These are phyloP conservation scores for Nemania diffusa DNA, from an alignment of 2,329 filamentous ascomycete species.

Conservation along the genomic window DNA sequence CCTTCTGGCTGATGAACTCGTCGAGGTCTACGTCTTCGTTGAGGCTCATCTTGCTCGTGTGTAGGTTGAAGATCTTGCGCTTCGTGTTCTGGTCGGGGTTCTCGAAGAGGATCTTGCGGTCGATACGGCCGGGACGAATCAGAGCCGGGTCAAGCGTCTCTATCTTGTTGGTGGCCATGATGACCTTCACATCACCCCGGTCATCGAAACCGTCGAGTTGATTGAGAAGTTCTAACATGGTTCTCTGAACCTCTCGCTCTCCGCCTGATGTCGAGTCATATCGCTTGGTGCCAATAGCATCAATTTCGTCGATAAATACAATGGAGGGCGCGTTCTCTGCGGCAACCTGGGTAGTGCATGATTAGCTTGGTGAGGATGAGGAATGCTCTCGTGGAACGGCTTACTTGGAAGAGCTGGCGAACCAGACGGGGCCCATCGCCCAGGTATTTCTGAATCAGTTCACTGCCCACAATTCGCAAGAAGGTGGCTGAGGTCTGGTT, in stretches of 20 bases:
- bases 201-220: conserved; percentile 99
- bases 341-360: conserved; percentile 70
- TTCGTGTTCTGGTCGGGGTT: conserved; percentile 84
- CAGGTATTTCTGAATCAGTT: conserved; percentile 98
- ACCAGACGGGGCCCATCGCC: conserved; percentile 95
- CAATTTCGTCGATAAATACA: conserved; percentile 99
- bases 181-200: conserved; percentile 97
- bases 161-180: conserved; percentile 99
- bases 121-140: conserved; percentile 96
- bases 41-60: conserved; percentile 98
- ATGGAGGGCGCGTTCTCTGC: conserved; percentile 97
- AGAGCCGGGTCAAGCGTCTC: conserved; percentile 95
- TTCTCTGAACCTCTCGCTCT: conserved; percentile 96
- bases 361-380: conserved; percentile 39
- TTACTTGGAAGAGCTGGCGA: conserved; percentile 90
- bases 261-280: conserved; percentile 98
- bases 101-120: conserved; percentile 89
- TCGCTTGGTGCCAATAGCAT: conserved; percentile 98
- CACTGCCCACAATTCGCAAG: conserved; percentile 94
- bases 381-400: conserved; percentile 31
- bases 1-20: conserved; percentile 98
- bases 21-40: conserved; percentile 97
- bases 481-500: conserved; percentile 99
- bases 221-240: conserved; percentile 97
- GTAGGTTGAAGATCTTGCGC: conserved; percentile 97